Conservation (phyloP, 2,329 filamentous ascomycete species). For the Apiospora saccharicola region DNA sequence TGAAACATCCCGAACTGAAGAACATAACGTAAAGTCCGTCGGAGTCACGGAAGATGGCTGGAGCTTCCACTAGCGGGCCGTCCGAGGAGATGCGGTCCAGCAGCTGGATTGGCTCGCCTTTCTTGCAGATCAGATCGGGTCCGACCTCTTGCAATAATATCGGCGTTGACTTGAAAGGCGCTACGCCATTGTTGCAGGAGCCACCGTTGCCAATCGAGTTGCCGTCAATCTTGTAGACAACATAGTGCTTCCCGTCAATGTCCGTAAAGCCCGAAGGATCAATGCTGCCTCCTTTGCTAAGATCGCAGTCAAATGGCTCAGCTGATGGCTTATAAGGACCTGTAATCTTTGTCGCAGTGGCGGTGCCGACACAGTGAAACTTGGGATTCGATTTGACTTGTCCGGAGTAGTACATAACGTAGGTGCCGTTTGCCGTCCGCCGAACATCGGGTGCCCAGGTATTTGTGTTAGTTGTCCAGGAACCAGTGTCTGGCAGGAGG, state of each 20-base stretch:
- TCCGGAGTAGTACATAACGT: slow-evolving; percentile 68
- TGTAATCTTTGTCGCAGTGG: slow-evolving; percentile 52
- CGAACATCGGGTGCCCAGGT: slow-evolving; percentile 71
- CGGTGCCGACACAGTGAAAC: slow-evolving; percentile 66
- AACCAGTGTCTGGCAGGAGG: slow-evolving; percentile 57
- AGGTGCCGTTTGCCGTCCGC: slow-evolving; percentile 55
- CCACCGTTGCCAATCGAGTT: slow-evolving; percentile 58
- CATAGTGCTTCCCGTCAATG: slow-evolving; percentile 59
- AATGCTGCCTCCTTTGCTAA: slow-evolving; percentile 65
- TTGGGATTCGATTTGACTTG: slow-evolving; percentile 46
- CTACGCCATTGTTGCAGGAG: slow-evolving; percentile 54
- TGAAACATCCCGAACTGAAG: slow-evolving; percentile 68
- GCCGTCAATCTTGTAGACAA: slow-evolving; percentile 73
- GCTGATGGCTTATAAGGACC: slow-evolving; percentile 61
- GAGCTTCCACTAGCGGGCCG: slow-evolving; percentile 68
- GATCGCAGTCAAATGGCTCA: slow-evolving; percentile 60
- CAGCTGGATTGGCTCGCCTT: slow-evolving; percentile 57
- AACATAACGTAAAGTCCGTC: slow-evolving; percentile 66
- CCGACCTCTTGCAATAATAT: slow-evolving; percentile 63
- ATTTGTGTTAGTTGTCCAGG: slow-evolving; percentile 61
- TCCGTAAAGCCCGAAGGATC: slow-evolving; percentile 69
- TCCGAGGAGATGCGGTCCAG: slow-evolving; percentile 54
- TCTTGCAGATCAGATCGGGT: slow-evolving; percentile 58
- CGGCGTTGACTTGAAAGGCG: slow-evolving; percentile 55
- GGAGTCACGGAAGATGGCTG: slow-evolving; percentile 55